Percentiles rank a stretch among this genome's conserved stretches.
These are phyloP conservation scores for Parastagonospora nodorum DNA, from an alignment of 2,329 filamentous ascomycete genomes.

Conservation along the genomic window DNA sequence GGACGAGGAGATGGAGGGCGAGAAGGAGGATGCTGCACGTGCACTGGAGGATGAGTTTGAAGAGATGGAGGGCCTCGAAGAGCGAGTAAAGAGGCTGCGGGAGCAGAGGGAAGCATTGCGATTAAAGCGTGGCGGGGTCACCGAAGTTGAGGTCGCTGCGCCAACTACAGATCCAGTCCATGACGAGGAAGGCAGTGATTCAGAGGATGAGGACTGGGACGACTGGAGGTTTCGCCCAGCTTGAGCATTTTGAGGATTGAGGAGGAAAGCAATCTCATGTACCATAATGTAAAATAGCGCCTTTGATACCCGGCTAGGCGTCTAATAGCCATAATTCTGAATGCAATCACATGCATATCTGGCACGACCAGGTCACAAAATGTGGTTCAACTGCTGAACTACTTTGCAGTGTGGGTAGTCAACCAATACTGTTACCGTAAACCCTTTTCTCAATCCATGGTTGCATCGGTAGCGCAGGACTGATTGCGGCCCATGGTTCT, in stretches of 20 bases:
- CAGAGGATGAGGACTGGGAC: constrained; percentile 45
- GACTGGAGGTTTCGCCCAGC: constrained; percentile 45
- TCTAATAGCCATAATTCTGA: constrained; percentile 5
- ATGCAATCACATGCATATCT: constrained; percentile 1
- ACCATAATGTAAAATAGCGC: constrained; percentile 12
- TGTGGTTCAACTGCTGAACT: not conserved
- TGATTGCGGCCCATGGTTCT: not conserved
- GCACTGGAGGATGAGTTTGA: constrained; percentile 56
- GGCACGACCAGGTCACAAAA: not conserved
- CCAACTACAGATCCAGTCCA: constrained; percentile 11
- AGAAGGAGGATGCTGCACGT: constrained; percentile 54
- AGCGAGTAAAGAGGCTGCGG: constrained; percentile 50
- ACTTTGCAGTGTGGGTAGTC: no score
- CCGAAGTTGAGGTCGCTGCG: constrained; percentile 10
- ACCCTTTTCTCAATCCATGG: no score
- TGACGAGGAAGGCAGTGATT: constrained; percentile 42
- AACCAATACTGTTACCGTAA: not conserved
- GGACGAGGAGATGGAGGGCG: constrained; percentile 54
- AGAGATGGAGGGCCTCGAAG: constrained; percentile 56
- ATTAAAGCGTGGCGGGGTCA: constrained; percentile 17
- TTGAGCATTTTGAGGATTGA: constrained; percentile 15
- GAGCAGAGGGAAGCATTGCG: constrained; percentile 53
- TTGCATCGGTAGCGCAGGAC: not conserved
- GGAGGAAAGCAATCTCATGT: constrained; percentile 10
- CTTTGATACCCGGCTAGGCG: constrained; percentile 26